These are phyloP conservation scores for Pyropia haitanensis DNA, from an alignment of 23 red algal species.

Conservation along the genomic window DNA sequence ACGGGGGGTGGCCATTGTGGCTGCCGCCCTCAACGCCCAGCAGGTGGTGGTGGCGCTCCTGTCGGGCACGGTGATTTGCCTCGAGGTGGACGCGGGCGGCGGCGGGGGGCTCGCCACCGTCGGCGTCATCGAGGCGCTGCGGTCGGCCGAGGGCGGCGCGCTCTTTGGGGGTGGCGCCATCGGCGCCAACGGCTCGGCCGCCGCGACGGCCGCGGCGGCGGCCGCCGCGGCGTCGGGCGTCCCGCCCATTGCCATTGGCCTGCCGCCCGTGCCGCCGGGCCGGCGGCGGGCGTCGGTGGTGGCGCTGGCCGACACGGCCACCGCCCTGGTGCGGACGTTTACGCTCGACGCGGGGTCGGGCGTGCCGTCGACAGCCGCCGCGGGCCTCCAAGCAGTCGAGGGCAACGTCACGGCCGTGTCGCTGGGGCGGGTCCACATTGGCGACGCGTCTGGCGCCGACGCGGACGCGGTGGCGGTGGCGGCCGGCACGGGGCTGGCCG, in stretches of 20 bases:
- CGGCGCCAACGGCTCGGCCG: neutral
- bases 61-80: constrained; percentile 44
- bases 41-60: constrained; percentile 53
- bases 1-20: constrained; percentile 21
- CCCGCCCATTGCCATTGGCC: neutral
- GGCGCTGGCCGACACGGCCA: constrained; percentile 20
- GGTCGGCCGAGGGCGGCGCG: constrained; percentile 17
- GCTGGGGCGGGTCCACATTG: constrained; percentile 14
- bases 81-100: constrained; percentile 40
- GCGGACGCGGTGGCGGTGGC: constrained; percentile 12
- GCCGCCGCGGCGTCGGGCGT: neutral
- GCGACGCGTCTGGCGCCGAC: too few relatives aligned
- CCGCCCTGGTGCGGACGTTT: constrained; percentile 27
- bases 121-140: too few relatives aligned
- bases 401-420: constrained; percentile 18
- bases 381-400: neutral
- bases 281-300: constrained; percentile 31
- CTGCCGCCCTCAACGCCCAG: constrained; percentile 30
- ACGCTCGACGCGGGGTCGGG: constrained; percentile 12
- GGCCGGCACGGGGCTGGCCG: constrained; percentile 17
- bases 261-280: constrained; percentile 25
- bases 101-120: neutral
- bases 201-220: neutral
- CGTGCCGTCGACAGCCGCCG: too few relatives aligned
- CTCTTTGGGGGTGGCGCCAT: constrained; percentile 12